phyloP scores from a whole-genome alignment of 352 stramenopile species.

The Phytophthora uliginosa region DNA sequence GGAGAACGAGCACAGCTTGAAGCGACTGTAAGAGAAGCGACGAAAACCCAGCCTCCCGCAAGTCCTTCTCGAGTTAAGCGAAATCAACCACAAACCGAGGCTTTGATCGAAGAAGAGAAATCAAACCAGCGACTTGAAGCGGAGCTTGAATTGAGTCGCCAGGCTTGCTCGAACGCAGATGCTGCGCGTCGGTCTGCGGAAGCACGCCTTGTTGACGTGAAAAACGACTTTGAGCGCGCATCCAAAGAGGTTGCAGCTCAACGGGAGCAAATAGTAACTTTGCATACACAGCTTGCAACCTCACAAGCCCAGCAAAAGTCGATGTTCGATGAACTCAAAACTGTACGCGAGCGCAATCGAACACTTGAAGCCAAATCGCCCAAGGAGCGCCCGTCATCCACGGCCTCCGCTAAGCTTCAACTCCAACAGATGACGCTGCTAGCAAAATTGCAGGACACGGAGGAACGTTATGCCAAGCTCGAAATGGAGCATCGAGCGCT shows the following conservation, averaged over 20 bases:
- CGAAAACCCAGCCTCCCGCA: conserved; percentile 29
- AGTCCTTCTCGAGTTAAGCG: conserved; percentile 26
- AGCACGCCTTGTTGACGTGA: conserved; percentile 22
- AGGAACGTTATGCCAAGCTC: conserved; percentile 29
- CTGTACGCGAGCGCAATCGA: conserved; percentile 20
- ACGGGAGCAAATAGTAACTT: conserved; percentile 44
- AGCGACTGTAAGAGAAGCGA: conserved; percentile 28
- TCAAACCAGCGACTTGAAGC: conserved; percentile 33
- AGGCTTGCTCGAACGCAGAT: conserved; percentile 23
- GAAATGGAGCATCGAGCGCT: conserved; percentile 26
- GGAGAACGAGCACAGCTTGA: conserved; percentile 39
- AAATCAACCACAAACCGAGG: conserved; percentile 21
- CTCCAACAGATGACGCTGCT: conserved; percentile 38
- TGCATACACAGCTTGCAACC: conserved; percentile 48
- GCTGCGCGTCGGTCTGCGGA: conserved; percentile 15
- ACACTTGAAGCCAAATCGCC: conserved; percentile 24
- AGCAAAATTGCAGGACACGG: conserved; percentile 29
- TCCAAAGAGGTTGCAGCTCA: conserved; percentile 41
- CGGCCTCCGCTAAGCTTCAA: conserved; percentile 30
- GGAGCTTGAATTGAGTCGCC: conserved; percentile 30
- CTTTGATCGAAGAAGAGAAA: conserved; percentile 30
- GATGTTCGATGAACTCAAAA: conserved; percentile 23
- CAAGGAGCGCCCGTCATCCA: conserved; percentile 22
- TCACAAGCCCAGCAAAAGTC: conserved; percentile 22
- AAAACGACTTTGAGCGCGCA: conserved; percentile 35